Conservation (phyloP, 768 basidiomycete genomes). For the Tephrocybe sp. region DNA sequence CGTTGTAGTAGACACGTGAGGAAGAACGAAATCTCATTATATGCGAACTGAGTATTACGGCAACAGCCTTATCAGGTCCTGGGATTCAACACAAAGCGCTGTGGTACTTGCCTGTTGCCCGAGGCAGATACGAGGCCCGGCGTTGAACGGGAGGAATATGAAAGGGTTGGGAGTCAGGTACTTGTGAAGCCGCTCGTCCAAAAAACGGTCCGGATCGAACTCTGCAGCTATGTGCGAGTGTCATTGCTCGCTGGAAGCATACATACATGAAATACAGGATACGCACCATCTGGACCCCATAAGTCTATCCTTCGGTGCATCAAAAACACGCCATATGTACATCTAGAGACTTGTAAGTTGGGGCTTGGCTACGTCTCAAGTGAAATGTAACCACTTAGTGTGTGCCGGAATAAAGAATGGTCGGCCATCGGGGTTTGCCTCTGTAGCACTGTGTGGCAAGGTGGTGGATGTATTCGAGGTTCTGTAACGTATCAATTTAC, state of each 20-base stretch:
- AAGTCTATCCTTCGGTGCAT: constrained; percentile 64
- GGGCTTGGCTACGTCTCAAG: neutral
- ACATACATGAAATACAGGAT: neutral
- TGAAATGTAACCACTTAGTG: constrained; percentile 23
- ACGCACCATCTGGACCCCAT: constrained; percentile 65
- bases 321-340: constrained; percentile 45
- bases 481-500: constrained; percentile 7
- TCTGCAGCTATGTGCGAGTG: constrained; percentile 36
- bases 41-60: constrained; percentile 72
- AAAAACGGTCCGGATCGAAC: constrained; percentile 69
- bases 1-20: constrained; percentile 57
- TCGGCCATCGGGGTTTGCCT: constrained; percentile 25
- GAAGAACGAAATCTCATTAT: constrained; percentile 63
- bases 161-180: constrained; percentile 57
- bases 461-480: constrained; percentile 22
- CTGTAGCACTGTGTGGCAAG: constrained; percentile 17
- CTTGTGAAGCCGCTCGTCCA: constrained; percentile 56
- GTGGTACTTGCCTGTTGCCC: constrained; percentile 47
- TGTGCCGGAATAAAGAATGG: constrained; percentile 39
- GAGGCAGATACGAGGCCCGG: constrained; percentile 49
- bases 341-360: constrained; percentile 21
- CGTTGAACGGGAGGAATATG: constrained; percentile 55
- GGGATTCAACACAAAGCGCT: too few relatives aligned
- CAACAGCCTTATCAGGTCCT: too few relatives aligned
- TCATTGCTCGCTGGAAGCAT: neutral